Evolutionary conservation across 805 yeast genomes (phyloP).

Genomic region (Candida suzukii): DNA sequence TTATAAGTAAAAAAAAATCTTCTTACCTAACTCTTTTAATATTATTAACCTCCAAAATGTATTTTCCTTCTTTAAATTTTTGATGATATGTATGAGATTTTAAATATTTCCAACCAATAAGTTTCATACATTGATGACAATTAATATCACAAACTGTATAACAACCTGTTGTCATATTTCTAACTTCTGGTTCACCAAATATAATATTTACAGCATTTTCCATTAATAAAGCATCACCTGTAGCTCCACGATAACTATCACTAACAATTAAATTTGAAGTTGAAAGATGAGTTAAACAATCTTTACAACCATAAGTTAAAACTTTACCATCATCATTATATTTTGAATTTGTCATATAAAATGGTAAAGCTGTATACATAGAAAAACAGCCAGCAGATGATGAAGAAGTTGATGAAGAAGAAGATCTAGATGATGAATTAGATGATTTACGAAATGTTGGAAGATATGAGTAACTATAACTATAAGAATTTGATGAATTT

Average conservation of each 20-base stretch:
- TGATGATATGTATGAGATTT: constrained; percentile 38
- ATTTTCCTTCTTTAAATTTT: constrained; percentile 55
- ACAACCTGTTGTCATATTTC: constrained; percentile 51
- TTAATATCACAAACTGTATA: constrained; percentile 49
- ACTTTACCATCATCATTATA: constrained; percentile 16
- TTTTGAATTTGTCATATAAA: constrained; percentile 7
- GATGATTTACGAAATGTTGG: too few relatives aligned
- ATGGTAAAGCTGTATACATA: neutral
- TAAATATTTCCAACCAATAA: constrained; percentile 61
- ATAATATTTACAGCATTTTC: constrained; percentile 29
- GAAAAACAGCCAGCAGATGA: neutral
- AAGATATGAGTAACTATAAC: neutral
- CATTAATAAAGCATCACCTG: constrained; percentile 54
- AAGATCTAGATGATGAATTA: neutral
- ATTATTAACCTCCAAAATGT: constrained; percentile 38
- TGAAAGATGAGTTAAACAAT: constrained; percentile 24
- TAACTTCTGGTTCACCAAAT: constrained; percentile 13
- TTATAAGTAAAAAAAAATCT: too few relatives aligned
- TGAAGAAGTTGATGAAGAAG: neutral
- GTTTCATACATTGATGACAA: constrained; percentile 46
- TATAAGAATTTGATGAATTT: neutral
- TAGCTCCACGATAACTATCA: constrained; percentile 42
- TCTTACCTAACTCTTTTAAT: constrained; percentile 8
- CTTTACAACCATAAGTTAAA: constrained; percentile 19
- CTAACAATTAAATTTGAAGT: constrained; percentile 21